Conservation (phyloP, 2,329 filamentous ascomycete species). For the Daldinia sp. region DNA sequence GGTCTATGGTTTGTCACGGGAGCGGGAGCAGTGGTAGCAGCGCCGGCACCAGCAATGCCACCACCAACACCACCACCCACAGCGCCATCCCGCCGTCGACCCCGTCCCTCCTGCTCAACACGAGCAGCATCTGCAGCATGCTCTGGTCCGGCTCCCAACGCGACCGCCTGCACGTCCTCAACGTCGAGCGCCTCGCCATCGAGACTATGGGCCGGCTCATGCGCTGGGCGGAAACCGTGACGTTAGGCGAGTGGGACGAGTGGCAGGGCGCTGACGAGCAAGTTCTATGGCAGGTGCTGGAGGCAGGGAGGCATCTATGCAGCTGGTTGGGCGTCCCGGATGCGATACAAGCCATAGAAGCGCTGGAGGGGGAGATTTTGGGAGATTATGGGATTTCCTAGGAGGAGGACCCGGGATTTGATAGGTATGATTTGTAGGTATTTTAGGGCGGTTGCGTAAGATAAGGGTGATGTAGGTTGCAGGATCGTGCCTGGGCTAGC, state of each 20-base stretch:
- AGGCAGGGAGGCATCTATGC: slow-evolving; percentile 45
- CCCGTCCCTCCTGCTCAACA: slow-evolving; percentile 49
- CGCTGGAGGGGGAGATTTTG: slow-evolving; percentile 23
- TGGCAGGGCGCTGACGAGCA: slow-evolving; percentile 31
- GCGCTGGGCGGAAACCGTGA: slow-evolving; percentile 50
- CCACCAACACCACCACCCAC: background rate
- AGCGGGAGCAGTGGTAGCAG: background rate
- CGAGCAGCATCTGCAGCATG: slow-evolving; percentile 50
- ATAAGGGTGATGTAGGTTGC: background rate
- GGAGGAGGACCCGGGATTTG: background rate
- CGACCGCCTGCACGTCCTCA: slow-evolving; percentile 49
- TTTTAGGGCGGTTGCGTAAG: background rate
- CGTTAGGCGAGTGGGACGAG: slow-evolving; percentile 42
- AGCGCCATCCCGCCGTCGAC: slow-evolving; percentile 38
- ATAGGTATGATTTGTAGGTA: no score
- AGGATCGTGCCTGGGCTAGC: background rate
- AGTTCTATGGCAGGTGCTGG: slow-evolving; percentile 29
- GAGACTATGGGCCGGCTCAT: slow-evolving; percentile 50
- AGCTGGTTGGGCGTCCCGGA: slow-evolving; percentile 45
- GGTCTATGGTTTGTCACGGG: background rate
- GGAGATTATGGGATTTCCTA: background rate
- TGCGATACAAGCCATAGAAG: slow-evolving; percentile 30
- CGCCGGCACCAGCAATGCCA: background rate
- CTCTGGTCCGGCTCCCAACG: slow-evolving; percentile 51
- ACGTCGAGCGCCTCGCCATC: slow-evolving; percentile 48